These are phyloP conservation scores for Botrytis paeoniae DNA, from an alignment of 2,329 filamentous ascomycete genomes.

Conservation along the genomic window DNA sequence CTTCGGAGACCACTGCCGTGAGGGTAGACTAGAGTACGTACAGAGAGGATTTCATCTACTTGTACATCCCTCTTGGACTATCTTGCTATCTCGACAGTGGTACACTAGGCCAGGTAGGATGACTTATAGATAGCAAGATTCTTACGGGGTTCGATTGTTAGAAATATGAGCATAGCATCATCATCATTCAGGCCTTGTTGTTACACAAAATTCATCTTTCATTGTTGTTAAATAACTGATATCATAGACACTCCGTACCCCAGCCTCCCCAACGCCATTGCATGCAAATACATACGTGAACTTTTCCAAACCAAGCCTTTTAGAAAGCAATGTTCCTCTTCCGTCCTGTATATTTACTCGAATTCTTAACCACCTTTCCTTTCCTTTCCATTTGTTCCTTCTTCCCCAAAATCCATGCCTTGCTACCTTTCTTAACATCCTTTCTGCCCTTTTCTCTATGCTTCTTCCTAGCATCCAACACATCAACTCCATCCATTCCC, in stretches of 20 bases:
- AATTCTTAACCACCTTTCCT: slow-evolving; percentile 89
- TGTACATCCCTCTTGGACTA: neutral
- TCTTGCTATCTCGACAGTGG: neutral
- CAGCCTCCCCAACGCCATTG: slow-evolving; percentile 31
- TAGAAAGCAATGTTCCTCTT: slow-evolving; percentile 80
- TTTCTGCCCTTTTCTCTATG: slow-evolving; percentile 47
- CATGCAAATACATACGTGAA: slow-evolving; percentile 24
- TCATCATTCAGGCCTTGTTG: neutral
- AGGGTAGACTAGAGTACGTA: neutral
- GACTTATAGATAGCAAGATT: neutral
- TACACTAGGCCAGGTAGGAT: neutral
- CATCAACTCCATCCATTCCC: slow-evolving; percentile 84
- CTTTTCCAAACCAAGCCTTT: slow-evolving; percentile 11
- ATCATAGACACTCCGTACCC: slow-evolving; percentile 23
- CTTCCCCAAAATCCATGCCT: slow-evolving; percentile 79
- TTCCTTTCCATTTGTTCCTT: slow-evolving; percentile 93
- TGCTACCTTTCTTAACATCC: slow-evolving; percentile 74
- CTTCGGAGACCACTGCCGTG: neutral
- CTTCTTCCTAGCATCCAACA: slow-evolving; percentile 65
- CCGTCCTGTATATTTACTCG: slow-evolving; percentile 89
- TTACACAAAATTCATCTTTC: neutral
- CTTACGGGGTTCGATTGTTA: neutral
- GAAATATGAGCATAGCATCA: neutral
- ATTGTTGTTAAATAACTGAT: slow-evolving; percentile 7
- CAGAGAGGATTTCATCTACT: neutral